Evolutionary conservation across 192 early-diverging fungal genomes (phyloP), one percentile per base, ranked within the genome.

Genomic region (Entomortierella parvispora): DNA sequence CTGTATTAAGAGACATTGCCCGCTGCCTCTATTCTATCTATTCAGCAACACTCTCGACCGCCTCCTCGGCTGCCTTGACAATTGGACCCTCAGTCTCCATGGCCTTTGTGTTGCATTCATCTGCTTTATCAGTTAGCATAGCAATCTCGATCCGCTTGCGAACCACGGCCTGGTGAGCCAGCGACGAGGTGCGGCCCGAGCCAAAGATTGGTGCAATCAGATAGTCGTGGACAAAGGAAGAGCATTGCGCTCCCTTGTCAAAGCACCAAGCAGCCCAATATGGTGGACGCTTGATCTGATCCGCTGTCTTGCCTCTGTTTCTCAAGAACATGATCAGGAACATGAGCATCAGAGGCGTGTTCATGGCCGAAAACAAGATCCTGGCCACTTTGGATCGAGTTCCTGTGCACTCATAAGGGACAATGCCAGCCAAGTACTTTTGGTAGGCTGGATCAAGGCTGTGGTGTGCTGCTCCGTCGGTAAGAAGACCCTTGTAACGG

Each of bases 401-500:
- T 7, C 70, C 71, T 34, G 26, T 51, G 42, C 62, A 63, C 29
- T 68, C 55, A 48, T 68, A 81, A 0, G 70, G 79, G 9, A 69
- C 50, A 11, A 81, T 55, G 9, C 37, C 28, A 32, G 70, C 51
- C 14, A 81, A 62, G 44, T 81, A 81, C 2, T 22, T 11, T 40
- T 75, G 79, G 51, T 75, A 81, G 12, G 45, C 58, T 3, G 62
- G 60, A 2, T 74, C 70, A 17, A 81, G 44, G 20, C 65, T 45
- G 42, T 75, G 62, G 32, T 75, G 62, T 3, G 66, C 66, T 25
- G 79, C 79, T 0, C 79, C 79, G 2, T 53, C 29, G 4, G 62
- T 62, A 12, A 81, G 45, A 9, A 81, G 54, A 50, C 58, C 68
- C 34, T 69, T 68, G 62, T 81, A 81, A 15, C 79, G 71, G 2